These are phyloP conservation scores for Pleurotus cornucopiae DNA, from an alignment of 768 basidiomycete genomes.

Conservation along the genomic window DNA sequence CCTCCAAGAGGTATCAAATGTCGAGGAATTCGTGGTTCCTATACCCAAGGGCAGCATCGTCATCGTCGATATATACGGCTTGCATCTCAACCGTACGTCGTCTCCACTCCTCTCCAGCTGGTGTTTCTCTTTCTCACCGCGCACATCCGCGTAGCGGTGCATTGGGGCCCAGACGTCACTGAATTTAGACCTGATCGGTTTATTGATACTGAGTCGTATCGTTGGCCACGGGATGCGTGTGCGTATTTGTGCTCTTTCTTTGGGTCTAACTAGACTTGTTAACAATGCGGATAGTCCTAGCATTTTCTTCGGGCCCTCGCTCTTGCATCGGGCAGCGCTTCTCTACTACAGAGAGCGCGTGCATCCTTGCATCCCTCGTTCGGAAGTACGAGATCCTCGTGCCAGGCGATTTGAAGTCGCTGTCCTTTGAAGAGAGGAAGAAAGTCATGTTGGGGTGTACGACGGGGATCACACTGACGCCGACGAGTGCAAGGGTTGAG, in stretches of 20 bases:
- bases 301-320: slow-evolving; percentile 41
- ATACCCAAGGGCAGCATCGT: slow-evolving; percentile 35
- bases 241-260: slow-evolving; percentile 10
- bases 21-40: slow-evolving; percentile 26
- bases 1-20: slow-evolving; percentile 22
- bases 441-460: background rate
- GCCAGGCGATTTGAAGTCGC: slow-evolving; percentile 23
- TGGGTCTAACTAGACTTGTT: background rate
- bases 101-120: background rate
- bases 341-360: slow-evolving; percentile 35
- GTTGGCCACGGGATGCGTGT: slow-evolving; percentile 52
- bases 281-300: slow-evolving; percentile 22
- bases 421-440: slow-evolving; percentile 5
- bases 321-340: slow-evolving; percentile 49
- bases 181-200: slow-evolving; percentile 48
- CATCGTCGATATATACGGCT: slow-evolving; percentile 34
- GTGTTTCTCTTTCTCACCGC: background rate
- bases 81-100: slow-evolving; percentile 42
- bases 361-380: slow-evolving; percentile 39
- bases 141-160: slow-evolving; percentile 27
- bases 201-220: slow-evolving; percentile 43
- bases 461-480: slow-evolving; percentile 4
- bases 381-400: slow-evolving; percentile 36
- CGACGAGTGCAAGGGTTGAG: slow-evolving; percentile 9
- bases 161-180: slow-evolving; percentile 42